phyloP scores from a whole-genome alignment of 2,329 filamentous ascomycete species.

The Ophiosphaerella korrae region DNA sequence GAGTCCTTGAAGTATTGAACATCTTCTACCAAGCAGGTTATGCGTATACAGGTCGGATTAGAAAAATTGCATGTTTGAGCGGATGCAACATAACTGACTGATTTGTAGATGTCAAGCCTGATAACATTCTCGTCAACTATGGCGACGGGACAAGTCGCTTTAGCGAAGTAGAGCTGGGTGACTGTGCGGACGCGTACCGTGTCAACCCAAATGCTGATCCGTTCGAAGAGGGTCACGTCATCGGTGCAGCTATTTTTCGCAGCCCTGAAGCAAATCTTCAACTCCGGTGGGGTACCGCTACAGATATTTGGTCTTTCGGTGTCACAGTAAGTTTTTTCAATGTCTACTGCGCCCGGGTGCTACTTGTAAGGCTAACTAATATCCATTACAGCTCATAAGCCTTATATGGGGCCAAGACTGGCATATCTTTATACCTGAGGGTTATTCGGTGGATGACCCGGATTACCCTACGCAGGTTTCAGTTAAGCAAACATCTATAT shows the following conservation, averaged over 20 bases:
- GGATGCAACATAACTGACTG: slow-evolving; percentile 2
- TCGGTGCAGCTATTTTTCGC: slow-evolving; percentile 44
- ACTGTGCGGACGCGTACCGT: slow-evolving; percentile 29
- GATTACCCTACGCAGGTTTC: slow-evolving; percentile 8
- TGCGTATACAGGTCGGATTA: slow-evolving; percentile 20
- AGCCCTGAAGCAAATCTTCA: slow-evolving; percentile 40
- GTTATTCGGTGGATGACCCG: slow-evolving; percentile 7
- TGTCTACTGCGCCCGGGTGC: background rate
- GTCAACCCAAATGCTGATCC: slow-evolving; percentile 17
- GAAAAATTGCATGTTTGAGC: slow-evolving; percentile 5
- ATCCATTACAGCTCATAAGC: slow-evolving; percentile 22
- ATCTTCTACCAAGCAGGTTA: slow-evolving; percentile 25
- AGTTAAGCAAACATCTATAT: slow-evolving; percentile 14
- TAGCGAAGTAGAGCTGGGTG: slow-evolving; percentile 35
- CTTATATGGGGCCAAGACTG: slow-evolving; percentile 23
- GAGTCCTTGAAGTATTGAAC: slow-evolving; percentile 19
- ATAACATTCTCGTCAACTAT: slow-evolving; percentile 44
- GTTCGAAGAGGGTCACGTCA: slow-evolving; percentile 19
- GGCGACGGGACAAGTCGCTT: slow-evolving; percentile 28
- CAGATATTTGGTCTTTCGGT: slow-evolving; percentile 49
- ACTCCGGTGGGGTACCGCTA: slow-evolving; percentile 38
- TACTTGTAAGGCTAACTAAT: slow-evolving; percentile 5
- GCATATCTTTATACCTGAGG: slow-evolving; percentile 27
- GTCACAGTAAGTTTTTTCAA: slow-evolving; percentile 33
- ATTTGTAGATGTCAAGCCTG: slow-evolving; percentile 35